Conservation (phyloP, 495 filamentous ascomycete genomes). For the Cairneyella variabilis region DNA sequence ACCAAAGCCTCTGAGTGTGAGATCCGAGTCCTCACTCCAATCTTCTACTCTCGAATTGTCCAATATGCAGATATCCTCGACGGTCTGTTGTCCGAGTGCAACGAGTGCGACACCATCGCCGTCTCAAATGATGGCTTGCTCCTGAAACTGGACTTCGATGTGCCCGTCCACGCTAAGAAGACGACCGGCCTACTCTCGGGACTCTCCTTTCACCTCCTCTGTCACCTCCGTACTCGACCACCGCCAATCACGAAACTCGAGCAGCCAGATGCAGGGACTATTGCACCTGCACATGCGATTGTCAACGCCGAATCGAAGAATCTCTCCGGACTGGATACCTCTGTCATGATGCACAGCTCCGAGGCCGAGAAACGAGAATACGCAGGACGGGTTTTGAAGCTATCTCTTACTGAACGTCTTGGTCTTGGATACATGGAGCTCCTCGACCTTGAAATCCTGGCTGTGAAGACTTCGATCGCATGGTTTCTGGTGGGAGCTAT, state of each 20-base stretch:
- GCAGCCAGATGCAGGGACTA: not conserved
- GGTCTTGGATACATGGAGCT: conserved; percentile 23
- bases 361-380: conserved; percentile 14
- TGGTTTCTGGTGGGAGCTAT: conserved; percentile 11
- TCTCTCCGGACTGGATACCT: conserved; percentile 8
- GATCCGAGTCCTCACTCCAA: conserved; percentile 52
- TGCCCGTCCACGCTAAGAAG: not conserved
- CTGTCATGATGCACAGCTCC: not conserved
- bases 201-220: not conserved
- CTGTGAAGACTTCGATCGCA: conserved; percentile 9
- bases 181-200: not conserved
- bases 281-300: not conserved
- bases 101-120: conserved; percentile 47
- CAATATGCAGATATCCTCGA: conserved; percentile 47
- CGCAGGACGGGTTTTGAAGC: conserved; percentile 11
- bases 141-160: conserved; percentile 29
- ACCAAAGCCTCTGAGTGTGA: conserved; percentile 31
- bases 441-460: conserved; percentile 16
- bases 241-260: not conserved
- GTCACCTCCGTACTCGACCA: not conserved
- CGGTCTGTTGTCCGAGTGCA: conserved; percentile 45
- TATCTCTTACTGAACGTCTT: conserved; percentile 24
- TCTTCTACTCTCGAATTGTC: conserved; percentile 57
- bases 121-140: conserved; percentile 44
- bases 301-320: not conserved